These are phyloP conservation scores for Biscogniauxia sp. DNA, from an alignment of 2,329 filamentous ascomycete species.

Conservation along the genomic window DNA sequence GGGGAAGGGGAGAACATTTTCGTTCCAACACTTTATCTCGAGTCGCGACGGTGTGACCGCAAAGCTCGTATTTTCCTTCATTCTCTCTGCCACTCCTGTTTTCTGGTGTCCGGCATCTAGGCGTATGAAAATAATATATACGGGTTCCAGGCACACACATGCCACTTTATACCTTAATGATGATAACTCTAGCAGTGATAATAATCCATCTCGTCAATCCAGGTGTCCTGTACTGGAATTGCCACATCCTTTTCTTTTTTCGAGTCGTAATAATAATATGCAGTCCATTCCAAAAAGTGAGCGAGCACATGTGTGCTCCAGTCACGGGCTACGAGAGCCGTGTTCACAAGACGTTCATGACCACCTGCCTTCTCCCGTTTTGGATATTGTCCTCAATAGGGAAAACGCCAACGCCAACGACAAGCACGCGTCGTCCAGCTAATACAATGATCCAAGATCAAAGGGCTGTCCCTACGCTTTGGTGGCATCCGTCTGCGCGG, in stretches of 20 bases:
- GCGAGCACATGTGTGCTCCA: not conserved
- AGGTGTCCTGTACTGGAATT: not conserved
- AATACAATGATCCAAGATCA: not conserved
- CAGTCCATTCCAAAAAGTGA: not conserved
- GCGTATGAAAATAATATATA: not conserved
- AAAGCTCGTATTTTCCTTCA: not conserved
- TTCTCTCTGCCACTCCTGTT: not conserved
- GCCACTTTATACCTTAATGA: not conserved
- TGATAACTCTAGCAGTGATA: not conserved
- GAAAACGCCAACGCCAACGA: not conserved
- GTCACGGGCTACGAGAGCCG: not conserved
- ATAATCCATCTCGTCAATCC: not conserved
- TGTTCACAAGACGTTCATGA: not conserved
- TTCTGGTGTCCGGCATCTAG: not conserved
- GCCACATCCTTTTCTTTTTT: not conserved
- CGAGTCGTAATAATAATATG: not conserved
- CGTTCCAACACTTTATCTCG: not conserved
- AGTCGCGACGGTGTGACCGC: not conserved
- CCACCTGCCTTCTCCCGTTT: not conserved
- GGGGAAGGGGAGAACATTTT: not conserved
- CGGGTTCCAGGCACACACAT: not conserved
- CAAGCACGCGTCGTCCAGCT: not conserved
- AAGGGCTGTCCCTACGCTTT: constrained; percentile 15
- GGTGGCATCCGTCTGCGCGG: constrained; percentile 24
- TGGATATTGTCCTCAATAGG: not conserved